These are phyloP conservation scores for Smallanthus sonchifolius DNA, from an alignment of 129 eudicot species.

Conservation along the genomic window DNA sequence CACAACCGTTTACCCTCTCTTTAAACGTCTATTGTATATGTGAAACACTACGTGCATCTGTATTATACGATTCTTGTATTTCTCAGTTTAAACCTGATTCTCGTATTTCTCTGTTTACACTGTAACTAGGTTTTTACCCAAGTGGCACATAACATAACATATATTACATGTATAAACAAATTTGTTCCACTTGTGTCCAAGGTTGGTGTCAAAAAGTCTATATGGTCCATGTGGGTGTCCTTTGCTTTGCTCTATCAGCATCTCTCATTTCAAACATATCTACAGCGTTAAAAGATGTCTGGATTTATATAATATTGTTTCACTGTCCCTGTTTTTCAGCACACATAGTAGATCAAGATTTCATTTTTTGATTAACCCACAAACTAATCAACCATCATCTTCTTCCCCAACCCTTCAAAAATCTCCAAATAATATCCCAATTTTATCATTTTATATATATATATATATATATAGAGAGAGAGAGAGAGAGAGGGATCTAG, in stretches of 20 bases:
- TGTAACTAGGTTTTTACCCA: no score
- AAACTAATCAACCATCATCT: conserved; percentile 18
- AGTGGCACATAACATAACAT: no score
- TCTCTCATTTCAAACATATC: conserved; percentile 25
- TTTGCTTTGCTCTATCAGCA: neutral
- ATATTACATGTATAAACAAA: neutral
- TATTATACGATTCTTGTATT: no score
- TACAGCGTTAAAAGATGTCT: conserved; percentile 36
- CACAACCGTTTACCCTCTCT: no score
- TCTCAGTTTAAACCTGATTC: no score
- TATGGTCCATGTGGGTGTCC: conserved; percentile 26
- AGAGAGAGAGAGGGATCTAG: conserved; percentile 7
- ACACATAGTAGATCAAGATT: neutral
- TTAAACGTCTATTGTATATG: no score
- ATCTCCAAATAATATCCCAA: conserved; percentile 20
- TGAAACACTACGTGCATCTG: no score
- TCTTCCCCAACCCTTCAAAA: conserved; percentile 16
- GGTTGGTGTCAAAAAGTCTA: conserved; percentile 22
- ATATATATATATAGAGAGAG: neutral
- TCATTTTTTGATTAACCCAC: conserved; percentile 17
- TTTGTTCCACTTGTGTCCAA: conserved; percentile 1
- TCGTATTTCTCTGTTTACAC: no score
- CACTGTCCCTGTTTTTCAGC: conserved; percentile 34
- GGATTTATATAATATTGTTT: conserved; percentile 21
- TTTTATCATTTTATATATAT: neutral